phyloP scores from a whole-genome alignment of 257 asterid species.

The Capsicum baccatum region DNA sequence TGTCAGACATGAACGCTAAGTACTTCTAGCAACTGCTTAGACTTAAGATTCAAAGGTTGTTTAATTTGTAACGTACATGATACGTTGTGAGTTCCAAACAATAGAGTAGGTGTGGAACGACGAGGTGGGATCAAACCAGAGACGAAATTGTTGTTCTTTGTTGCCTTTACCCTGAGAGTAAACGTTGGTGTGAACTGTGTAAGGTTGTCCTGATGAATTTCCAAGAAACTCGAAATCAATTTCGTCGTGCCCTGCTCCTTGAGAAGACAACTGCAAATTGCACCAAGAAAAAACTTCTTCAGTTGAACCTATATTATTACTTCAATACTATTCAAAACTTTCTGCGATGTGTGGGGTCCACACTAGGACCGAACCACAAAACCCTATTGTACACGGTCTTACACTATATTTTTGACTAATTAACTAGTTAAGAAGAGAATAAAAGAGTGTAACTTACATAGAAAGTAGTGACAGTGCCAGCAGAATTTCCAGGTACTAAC shows the following conservation, averaged over 20 bases:
- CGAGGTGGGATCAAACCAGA: no score
- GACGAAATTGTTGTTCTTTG: conserved; percentile 24
- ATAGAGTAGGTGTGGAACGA: conserved; percentile 52
- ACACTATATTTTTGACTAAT: no score
- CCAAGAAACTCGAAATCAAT: conserved; percentile 56
- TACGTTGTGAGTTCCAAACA: conserved; percentile 44
- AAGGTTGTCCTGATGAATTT: conserved; percentile 45
- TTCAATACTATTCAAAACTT: no score
- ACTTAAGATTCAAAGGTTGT: background rate
- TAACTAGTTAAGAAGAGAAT: no score
- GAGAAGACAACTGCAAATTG: conserved; percentile 46
- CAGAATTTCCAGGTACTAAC: conserved; percentile 45
- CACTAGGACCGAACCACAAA: no score
- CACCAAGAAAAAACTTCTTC: background rate
- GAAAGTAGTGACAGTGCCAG: conserved; percentile 56
- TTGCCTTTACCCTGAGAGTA: conserved; percentile 49
- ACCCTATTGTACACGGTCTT: no score
- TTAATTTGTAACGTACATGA: conserved; percentile 29
- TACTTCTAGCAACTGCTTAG: background rate
- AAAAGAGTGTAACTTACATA: conserved; percentile 30
- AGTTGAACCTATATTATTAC: no score
- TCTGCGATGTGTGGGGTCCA: no score
- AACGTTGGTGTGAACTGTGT: conserved; percentile 51
- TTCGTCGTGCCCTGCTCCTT: conserved; percentile 48
- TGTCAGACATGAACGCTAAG: background rate